Conservation (phyloP, 208 protist genomes). For the Wallacemonas rigidus region DNA sequence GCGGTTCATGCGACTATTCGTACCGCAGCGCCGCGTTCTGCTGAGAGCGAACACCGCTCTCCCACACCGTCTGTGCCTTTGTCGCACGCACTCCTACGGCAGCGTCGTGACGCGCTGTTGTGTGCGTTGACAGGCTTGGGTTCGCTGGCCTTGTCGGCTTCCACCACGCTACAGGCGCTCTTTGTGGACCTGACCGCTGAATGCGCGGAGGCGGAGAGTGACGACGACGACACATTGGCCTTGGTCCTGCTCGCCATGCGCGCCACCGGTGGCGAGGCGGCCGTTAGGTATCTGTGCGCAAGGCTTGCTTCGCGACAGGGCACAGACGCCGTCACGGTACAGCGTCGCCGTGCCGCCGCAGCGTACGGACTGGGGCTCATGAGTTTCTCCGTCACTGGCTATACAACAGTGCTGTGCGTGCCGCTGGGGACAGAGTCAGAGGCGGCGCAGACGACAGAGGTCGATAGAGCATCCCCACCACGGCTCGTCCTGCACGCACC, state of each 20-base stretch:
- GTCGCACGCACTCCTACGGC: neutral
- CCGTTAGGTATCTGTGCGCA: conserved; percentile 24
- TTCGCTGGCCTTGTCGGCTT: conserved; percentile 25
- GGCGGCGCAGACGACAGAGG: neutral
- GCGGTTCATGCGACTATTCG: neutral
- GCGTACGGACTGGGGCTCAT: conserved; percentile 51
- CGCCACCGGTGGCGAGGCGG: conserved; percentile 45
- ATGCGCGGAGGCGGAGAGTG: conserved; percentile 21
- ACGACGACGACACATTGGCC: conserved; percentile 23
- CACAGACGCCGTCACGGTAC: neutral
- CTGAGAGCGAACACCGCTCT: too few relatives aligned
- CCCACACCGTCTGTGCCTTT: too few relatives aligned
- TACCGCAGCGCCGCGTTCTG: neutral
- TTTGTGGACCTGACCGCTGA: conserved; percentile 32
- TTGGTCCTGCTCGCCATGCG: conserved; percentile 67
- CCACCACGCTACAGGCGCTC: conserved; percentile 43
- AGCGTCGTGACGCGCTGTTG: conserved; percentile 29
- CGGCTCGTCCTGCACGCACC: neutral
- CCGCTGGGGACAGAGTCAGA: neutral
- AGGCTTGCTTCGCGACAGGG: neutral
- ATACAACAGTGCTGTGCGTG: conserved; percentile 65
- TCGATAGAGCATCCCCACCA: neutral
- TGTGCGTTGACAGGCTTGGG: conserved; percentile 68
- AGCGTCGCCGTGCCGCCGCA: conserved; percentile 19
- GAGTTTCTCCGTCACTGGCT: conserved; percentile 40